Percentiles rank a stretch among this genome's conserved stretches.
Conservation (phyloP, 2,329 filamentous ascomycete genomes). For the Diaporthe longicolla region DNA sequence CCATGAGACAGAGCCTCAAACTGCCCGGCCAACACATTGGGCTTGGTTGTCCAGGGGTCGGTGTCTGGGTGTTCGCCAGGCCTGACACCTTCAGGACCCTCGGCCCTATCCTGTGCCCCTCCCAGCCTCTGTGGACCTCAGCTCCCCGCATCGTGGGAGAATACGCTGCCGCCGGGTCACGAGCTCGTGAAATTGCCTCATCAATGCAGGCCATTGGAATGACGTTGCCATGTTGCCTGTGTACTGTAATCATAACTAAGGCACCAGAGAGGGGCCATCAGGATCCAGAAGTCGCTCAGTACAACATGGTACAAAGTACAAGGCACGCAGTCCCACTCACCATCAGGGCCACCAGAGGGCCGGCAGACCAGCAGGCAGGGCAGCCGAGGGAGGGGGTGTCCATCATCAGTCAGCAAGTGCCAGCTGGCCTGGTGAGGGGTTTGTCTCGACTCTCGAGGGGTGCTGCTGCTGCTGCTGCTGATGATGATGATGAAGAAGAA, state of each 20-base stretch:
- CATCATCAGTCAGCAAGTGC: slow-evolving; percentile 36
- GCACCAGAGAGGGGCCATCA: background rate
- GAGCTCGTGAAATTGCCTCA: slow-evolving; percentile 31
- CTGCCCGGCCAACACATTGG: slow-evolving; percentile 31
- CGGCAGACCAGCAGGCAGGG: slow-evolving; percentile 9
- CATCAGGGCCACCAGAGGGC: background rate
- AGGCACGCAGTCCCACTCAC: slow-evolving; percentile 13
- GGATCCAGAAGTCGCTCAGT: background rate
- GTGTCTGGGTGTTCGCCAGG: slow-evolving; percentile 21
- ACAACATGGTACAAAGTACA: slow-evolving; percentile 13
- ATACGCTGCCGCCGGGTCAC: slow-evolving; percentile 32
- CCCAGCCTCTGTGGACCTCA: background rate
- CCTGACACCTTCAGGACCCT: background rate
- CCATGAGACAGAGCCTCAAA: slow-evolving; percentile 38
- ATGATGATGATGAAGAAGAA: too few species aligned
- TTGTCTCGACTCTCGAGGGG: slow-evolving; percentile 5
- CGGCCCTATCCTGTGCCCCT: slow-evolving; percentile 8
- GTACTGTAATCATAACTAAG: background rate
- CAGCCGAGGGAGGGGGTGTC: background rate
- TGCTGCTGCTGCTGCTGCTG: background rate
- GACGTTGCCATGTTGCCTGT: slow-evolving; percentile 25
- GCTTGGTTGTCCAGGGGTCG: slow-evolving; percentile 20
- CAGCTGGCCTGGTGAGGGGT: slow-evolving; percentile 36
- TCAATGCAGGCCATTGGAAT: slow-evolving; percentile 23
- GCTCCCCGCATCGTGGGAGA: slow-evolving; percentile 12